Percentiles rank a stretch among this genome's conserved stretches.
These are phyloP conservation scores for Phlegmacium glaucopus DNA, from an alignment of 768 basidiomycete genomes.

Conservation along the genomic window DNA sequence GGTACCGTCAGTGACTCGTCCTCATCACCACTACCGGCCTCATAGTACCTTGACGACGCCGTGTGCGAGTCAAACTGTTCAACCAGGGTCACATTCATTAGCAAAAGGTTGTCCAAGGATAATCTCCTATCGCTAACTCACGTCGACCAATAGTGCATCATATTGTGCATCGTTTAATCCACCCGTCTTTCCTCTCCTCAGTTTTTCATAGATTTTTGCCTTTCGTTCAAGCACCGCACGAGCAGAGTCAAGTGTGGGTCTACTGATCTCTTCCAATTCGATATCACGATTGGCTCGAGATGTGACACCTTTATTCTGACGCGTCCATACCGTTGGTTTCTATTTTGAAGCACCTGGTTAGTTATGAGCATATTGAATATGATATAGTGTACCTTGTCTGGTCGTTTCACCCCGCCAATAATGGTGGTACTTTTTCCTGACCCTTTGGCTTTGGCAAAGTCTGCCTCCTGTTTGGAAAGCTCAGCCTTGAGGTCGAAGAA, in stretches of 20 bases:
- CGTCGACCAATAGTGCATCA: conserved; percentile 72
- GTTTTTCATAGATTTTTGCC: conserved; percentile 75
- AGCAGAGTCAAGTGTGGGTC: conserved; percentile 68
- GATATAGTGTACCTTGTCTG: conserved; percentile 58
- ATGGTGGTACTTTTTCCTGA: conserved; percentile 50
- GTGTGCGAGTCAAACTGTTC: conserved; percentile 52
- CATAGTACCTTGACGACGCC: conserved; percentile 41
- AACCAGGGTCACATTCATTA: background rate
- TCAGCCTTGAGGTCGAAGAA: conserved; percentile 84
- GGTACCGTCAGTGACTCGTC: conserved; percentile 77
- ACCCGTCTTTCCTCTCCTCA: conserved; percentile 73
- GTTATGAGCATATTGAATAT: background rate
- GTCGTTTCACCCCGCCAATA: conserved; percentile 59
- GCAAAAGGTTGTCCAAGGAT: no score
- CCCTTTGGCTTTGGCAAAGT: conserved; percentile 56
- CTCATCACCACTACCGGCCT: conserved; percentile 71
- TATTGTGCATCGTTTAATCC: conserved; percentile 76
- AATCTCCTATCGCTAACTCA: conserved; percentile 34
- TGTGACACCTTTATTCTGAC: conserved; percentile 71
- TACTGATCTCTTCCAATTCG: conserved; percentile 67
- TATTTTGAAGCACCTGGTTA: conserved; percentile 19
- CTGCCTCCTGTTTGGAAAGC: conserved; percentile 58
- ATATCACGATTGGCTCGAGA: conserved; percentile 62
- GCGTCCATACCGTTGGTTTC: conserved; percentile 79
- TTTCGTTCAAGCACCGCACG: conserved; percentile 73